Conservation (phyloP, 2,329 filamentous ascomycete genomes). For the Curvularia eragrostidis region DNA sequence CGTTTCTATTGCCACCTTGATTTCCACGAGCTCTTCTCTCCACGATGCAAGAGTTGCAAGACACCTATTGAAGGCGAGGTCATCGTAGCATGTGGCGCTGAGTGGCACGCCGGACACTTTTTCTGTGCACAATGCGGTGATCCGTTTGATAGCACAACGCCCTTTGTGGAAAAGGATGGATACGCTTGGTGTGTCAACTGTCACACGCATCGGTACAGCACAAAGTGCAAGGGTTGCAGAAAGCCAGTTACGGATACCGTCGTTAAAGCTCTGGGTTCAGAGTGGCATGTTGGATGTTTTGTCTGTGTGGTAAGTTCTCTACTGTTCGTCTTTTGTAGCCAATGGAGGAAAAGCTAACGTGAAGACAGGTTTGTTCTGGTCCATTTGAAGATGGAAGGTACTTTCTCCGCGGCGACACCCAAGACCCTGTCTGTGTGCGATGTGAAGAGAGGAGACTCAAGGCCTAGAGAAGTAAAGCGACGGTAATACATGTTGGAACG, state of each 20-base stretch:
- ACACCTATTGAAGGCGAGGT: slow-evolving; percentile 97
- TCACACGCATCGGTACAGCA: slow-evolving; percentile 87
- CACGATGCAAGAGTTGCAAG: slow-evolving; percentile 92
- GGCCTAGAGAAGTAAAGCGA: slow-evolving; percentile 48
- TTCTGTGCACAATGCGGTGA: slow-evolving; percentile 99
- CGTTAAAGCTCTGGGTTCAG: slow-evolving; percentile 83
- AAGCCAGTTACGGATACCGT: slow-evolving; percentile 88
- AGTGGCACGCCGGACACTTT: slow-evolving; percentile 98
- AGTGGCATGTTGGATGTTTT: slow-evolving; percentile 96
- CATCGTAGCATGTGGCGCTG: slow-evolving; percentile 88
- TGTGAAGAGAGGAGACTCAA: slow-evolving; percentile 70
- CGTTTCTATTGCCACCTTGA: slow-evolving; percentile 99
- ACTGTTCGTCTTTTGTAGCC: not conserved
- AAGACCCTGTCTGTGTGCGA: slow-evolving; percentile 66
- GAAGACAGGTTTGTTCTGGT: slow-evolving; percentile 62
- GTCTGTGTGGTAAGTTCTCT: slow-evolving; percentile 67
- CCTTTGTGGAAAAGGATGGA: slow-evolving; percentile 96
- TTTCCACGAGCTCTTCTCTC: slow-evolving; percentile 93
- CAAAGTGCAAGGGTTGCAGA: slow-evolving; percentile 86
- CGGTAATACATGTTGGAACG: not conserved
- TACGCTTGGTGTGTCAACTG: slow-evolving; percentile 97
- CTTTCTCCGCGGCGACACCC: slow-evolving; percentile 65
- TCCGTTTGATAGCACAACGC: slow-evolving; percentile 67
- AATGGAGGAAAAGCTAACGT: not conserved
- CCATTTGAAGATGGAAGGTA: slow-evolving; percentile 68